Base-by-base conservation (phyloP, 176 grass and related monocot genomes). In the Pontederia paniculata region DNA sequence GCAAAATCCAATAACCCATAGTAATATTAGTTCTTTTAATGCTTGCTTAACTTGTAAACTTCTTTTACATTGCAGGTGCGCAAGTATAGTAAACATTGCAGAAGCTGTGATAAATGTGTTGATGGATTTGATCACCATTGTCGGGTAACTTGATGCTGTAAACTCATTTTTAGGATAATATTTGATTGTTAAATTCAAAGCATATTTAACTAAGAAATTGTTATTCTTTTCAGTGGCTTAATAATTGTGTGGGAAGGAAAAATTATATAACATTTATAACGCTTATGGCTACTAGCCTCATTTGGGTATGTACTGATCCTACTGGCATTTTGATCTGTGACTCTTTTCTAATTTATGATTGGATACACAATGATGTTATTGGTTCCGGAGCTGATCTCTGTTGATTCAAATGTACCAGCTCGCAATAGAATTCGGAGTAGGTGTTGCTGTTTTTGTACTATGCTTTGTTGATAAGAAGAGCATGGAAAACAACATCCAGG, bases 51-150 rank as follows among this genome's bases (percentile, higher is more conserved):
- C 2, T 19, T 61, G 19, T 43, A n/a, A 17, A 9, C 59, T 43
- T 3, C 50, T 50, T 31, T 21, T 45, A 62, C 21, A 22, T 52
- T 72, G 57, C 79, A 98, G 94, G 94, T 93, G 45, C 51, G 66
- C 44, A 91, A 91, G 69, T 98, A 81, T 78, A 98, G 87, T 86
- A 98, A 98, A 69, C 94, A 98, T 72, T 98, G 94, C 69, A 83
- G 87, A 84, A 98, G 94, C 59, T 98, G 94, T 71, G 94, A 98
- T 55, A 98, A 98, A 70, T 98, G 94, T 65, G 94, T 98, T 45
- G 94, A 98, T 82, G 87, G 94, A 74, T 98, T 98, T 73, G 94
- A 98, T 65, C 94, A 98, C 73, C 94, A 98, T 75, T 98, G 94
- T 12, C 77, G 94, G 80, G 94, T 98, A 62, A 63, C 66, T 3